A percentile compares a stretch with the other conserved stretches of the same genome.
Evolutionary conservation across 805 yeast genomes (phyloP).

Genomic region (Candida verbasci): DNA sequence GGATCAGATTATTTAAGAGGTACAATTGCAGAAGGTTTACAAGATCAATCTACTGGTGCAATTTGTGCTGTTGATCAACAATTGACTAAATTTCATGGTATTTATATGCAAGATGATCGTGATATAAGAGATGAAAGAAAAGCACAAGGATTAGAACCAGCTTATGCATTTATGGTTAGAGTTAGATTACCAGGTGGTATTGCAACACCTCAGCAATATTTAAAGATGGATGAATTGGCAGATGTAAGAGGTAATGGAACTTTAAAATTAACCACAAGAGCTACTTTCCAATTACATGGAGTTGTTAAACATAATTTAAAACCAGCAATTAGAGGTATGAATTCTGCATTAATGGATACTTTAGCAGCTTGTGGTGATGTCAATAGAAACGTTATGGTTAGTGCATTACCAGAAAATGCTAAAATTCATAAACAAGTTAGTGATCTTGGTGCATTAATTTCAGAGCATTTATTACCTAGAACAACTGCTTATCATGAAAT

Average conservation of each 20-base stretch:
- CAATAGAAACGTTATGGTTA: slow-evolving; percentile 88
- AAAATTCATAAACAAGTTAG: slow-evolving; percentile 75
- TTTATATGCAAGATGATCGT: slow-evolving; percentile 97
- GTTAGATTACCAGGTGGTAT: slow-evolving; percentile 92
- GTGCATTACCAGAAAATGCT: slow-evolving; percentile 85
- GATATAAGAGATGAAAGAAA: slow-evolving; percentile 92
- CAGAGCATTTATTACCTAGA: slow-evolving; percentile 80
- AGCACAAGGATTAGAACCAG: slow-evolving; percentile 90
- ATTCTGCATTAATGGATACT: slow-evolving; percentile 85
- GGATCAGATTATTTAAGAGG: slow-evolving; percentile 88
- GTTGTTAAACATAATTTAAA: slow-evolving; percentile 84
- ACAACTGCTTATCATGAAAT: slow-evolving; percentile 97
- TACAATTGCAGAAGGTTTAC: slow-evolving; percentile 81
- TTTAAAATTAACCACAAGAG: slow-evolving; percentile 91
- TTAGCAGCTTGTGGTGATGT: slow-evolving; percentile 99
- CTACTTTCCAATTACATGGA: slow-evolving; percentile 95
- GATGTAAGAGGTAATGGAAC: slow-evolving; percentile 88
- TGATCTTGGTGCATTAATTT: slow-evolving; percentile 56
- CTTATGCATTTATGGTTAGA: slow-evolving; percentile 95
- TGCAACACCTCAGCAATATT: slow-evolving; percentile 86
- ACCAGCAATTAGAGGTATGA: slow-evolving; percentile 90
- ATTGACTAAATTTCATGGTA: slow-evolving; percentile 95
- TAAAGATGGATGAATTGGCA: slow-evolving; percentile 76
- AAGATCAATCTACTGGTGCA: slow-evolving; percentile 83
- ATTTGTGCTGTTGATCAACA: slow-evolving; percentile 89